These are phyloP conservation scores for Hapsidospora chrysogenum DNA, from an alignment of 495 filamentous ascomycete genomes.

Conservation along the genomic window DNA sequence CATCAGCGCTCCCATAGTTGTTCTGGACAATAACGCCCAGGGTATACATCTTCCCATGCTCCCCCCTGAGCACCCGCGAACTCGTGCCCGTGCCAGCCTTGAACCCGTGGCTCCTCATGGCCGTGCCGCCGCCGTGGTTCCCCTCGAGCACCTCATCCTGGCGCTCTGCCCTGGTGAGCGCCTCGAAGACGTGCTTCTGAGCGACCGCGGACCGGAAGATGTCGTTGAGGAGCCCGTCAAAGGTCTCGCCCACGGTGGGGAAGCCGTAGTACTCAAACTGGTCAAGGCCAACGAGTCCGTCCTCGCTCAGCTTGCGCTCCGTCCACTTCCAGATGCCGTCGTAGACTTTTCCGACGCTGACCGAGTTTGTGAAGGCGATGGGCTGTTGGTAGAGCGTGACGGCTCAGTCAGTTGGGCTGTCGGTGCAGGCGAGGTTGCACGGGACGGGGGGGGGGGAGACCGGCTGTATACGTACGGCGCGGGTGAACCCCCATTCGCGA, in stretches of 20 bases:
- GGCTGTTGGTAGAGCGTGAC: conserved; percentile 5
- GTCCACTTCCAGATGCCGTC: conserved; percentile 9
- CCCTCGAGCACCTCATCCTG: conserved; percentile 10
- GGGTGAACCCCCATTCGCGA: conserved; percentile 12
- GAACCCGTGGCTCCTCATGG: conserved; percentile 13
- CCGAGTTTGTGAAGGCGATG: conserved; percentile 10
- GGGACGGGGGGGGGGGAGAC: not conserved
- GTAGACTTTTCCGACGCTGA: conserved; percentile 9
- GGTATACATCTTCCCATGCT: conserved; percentile 5
- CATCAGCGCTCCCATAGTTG: not conserved
- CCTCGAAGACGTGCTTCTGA: conserved; percentile 6
- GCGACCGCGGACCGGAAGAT: conserved; percentile 6
- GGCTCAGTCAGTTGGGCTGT: not conserved
- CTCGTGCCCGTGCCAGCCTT: conserved; percentile 11
- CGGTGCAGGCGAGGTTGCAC: no score
- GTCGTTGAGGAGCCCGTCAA: conserved; percentile 11
- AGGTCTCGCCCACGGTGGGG: conserved; percentile 11
- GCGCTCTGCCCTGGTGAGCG: conserved; percentile 5
- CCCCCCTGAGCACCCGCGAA: conserved; percentile 8
- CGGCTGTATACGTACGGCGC: conserved; percentile 4
- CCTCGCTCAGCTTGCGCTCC: conserved; percentile 4
- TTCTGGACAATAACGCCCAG: conserved; percentile 6
- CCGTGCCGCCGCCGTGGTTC: conserved; percentile 10
- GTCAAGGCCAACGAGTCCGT: conserved; percentile 4
- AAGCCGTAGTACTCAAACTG: conserved; percentile 11